A percentile compares a stretch with the other conserved stretches of the same genome.
phyloP scores from a whole-genome alignment of 2,329 filamentous ascomycete genomes.

The Sporothrix schenckii region DNA sequence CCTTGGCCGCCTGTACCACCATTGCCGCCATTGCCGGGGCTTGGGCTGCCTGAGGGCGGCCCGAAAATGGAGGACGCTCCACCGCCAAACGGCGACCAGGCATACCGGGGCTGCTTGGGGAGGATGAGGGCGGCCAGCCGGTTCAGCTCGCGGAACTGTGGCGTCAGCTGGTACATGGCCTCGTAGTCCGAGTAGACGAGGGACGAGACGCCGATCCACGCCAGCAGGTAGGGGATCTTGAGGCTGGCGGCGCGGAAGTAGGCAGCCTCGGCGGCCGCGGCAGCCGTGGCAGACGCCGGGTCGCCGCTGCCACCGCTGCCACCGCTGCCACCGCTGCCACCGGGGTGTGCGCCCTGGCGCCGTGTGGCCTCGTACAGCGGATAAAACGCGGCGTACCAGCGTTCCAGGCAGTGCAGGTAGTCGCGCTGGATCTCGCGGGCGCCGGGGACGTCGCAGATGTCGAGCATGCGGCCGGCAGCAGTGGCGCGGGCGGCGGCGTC shows the following conservation, averaged over 20 bases:
- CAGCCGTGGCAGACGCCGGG: neutral
- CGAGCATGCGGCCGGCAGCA: slow-evolving; percentile 29
- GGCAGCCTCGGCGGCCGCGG: slow-evolving; percentile 31
- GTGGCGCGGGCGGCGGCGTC: slow-evolving; percentile 15
- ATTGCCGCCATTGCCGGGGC: neutral
- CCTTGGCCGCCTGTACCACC: neutral
- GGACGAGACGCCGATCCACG: slow-evolving; percentile 47
- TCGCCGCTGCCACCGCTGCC: neutral
- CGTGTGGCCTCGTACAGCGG: slow-evolving; percentile 43
- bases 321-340: neutral
- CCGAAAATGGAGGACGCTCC: slow-evolving; percentile 11
- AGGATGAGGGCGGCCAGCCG: slow-evolving; percentile 46
- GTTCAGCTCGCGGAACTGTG: slow-evolving; percentile 50
- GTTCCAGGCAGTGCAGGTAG: slow-evolving; percentile 46
- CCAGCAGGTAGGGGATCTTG: slow-evolving; percentile 50
- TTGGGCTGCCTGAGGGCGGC: neutral
- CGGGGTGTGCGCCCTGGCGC: slow-evolving; percentile 29
- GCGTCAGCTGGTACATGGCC: slow-evolving; percentile 46
- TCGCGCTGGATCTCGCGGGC: slow-evolving; percentile 37
- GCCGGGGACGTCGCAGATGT: slow-evolving; percentile 35
- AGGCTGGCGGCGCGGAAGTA: slow-evolving; percentile 48
- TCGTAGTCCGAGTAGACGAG: slow-evolving; percentile 46
- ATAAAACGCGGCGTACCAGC: slow-evolving; percentile 48
- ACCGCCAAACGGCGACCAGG: slow-evolving; percentile 13
- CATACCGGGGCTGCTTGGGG: slow-evolving; percentile 35